Percentiles rank a stretch among this genome's conserved stretches.
phyloP scores from a whole-genome alignment of 768 basidiomycete species.

The Solioccasus polychromus region DNA sequence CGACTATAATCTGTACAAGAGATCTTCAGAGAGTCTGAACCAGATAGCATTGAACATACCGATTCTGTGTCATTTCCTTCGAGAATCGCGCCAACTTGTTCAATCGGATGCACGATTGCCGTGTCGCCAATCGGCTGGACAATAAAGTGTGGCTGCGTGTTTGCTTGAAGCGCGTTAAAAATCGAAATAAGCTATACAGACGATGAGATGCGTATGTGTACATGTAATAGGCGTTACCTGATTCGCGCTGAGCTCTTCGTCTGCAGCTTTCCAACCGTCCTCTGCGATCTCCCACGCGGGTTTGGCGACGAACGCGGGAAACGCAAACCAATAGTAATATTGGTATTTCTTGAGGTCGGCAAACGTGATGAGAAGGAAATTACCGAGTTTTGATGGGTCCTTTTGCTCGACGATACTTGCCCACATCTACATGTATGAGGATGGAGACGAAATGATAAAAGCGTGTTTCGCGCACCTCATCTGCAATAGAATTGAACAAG shows the following conservation, averaged over 20 bases:
- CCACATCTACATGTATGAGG: constrained; percentile 56
- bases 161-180: constrained; percentile 43
- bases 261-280: constrained; percentile 54
- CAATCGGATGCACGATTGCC: constrained; percentile 49
- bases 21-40: constrained; percentile 18
- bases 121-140: constrained; percentile 39
- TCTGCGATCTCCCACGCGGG: constrained; percentile 85
- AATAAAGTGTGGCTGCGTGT: constrained; percentile 59
- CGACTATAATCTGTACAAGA: constrained; percentile 44
- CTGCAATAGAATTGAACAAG: constrained; percentile 72
- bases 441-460: background rate
- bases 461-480: constrained; percentile 46
- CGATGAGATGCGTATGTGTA: background rate
- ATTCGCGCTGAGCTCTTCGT: constrained; percentile 40
- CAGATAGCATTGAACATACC: constrained; percentile 34
- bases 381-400: constrained; percentile 57
- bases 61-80: constrained; percentile 37
- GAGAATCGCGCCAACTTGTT: constrained; percentile 60
- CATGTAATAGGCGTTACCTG: constrained; percentile 33
- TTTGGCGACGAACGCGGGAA: constrained; percentile 87
- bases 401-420: constrained; percentile 50
- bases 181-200: constrained; percentile 49
- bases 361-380: constrained; percentile 88
- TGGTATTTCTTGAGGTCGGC: constrained; percentile 98
- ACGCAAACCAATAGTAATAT: constrained; percentile 98